phyloP scores from a whole-genome alignment of 2,329 filamentous ascomycete species.

The Cladobotryum protrusum region DNA sequence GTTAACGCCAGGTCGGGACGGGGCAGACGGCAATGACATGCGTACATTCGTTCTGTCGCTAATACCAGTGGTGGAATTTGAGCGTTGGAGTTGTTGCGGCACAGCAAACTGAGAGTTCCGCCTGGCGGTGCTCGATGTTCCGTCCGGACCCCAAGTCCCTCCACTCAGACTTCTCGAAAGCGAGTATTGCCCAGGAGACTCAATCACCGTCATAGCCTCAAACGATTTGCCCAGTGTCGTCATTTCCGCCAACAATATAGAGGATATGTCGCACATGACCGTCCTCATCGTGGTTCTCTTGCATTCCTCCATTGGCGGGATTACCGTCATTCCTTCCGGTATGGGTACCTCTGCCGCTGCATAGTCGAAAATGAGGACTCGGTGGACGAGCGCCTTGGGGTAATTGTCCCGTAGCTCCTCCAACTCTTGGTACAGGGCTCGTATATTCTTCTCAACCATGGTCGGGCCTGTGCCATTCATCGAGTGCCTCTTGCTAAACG shows the following conservation, averaged over 20 bases:
- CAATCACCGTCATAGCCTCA: conserved; percentile 67
- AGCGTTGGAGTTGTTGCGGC: conserved; percentile 38
- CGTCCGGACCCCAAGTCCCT: conserved; percentile 34
- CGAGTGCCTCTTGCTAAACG: conserved; percentile 50
- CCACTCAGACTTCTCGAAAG: conserved; percentile 35
- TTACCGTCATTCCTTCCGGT: conserved; percentile 61
- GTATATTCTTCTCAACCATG: conserved; percentile 50
- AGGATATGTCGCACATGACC: conserved; percentile 72
- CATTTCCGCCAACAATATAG: conserved; percentile 68
- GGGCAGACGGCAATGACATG: conserved; percentile 75
- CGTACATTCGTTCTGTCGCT: conserved; percentile 57
- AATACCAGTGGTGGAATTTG: conserved; percentile 46
- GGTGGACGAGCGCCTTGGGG: conserved; percentile 70
- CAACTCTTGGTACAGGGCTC: conserved; percentile 59
- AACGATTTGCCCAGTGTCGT: conserved; percentile 66
- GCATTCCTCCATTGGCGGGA: conserved; percentile 62
- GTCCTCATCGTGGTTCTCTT: conserved; percentile 77
- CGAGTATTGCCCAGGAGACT: conserved; percentile 60
- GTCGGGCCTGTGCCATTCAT: conserved; percentile 44
- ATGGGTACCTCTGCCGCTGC: conserved; percentile 45
- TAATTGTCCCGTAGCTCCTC: conserved; percentile 66
- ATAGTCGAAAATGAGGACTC: conserved; percentile 75
- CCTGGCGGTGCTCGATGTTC: conserved; percentile 33
- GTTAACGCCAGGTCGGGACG: conserved; percentile 37
- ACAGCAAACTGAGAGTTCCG: conserved; percentile 51